Conservation (phyloP, 75 land plant species). For the Azolla pinnata region DNA sequence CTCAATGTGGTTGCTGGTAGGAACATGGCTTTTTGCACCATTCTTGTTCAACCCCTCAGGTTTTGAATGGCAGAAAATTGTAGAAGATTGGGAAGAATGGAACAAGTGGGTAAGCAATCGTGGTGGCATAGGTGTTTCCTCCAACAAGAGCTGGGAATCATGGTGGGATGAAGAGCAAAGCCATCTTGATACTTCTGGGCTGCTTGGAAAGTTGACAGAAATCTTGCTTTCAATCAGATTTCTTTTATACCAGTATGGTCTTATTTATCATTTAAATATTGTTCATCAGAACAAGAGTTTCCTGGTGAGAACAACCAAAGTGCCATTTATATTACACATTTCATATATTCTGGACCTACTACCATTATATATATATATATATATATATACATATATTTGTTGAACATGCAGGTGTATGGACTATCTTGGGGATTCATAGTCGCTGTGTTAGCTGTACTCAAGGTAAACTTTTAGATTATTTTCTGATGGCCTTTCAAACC, state of each 20-base stretch:
- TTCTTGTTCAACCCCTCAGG: constrained; percentile 97
- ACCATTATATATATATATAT: not conserved
- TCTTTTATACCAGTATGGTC: constrained; percentile 86
- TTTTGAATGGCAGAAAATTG: constrained; percentile 98
- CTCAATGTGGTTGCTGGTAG: constrained; percentile 97
- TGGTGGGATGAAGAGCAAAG: constrained; percentile 99
- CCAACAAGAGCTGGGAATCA: constrained; percentile 93
- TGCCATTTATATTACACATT: not conserved
- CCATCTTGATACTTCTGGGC: constrained; percentile 58
- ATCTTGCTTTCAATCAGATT: constrained; percentile 65
- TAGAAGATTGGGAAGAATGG: constrained; percentile 99
- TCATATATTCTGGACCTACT: not conserved
- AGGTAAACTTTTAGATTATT: constrained; percentile 45
- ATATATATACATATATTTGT: constrained; percentile 8
- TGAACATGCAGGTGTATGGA: constrained; percentile 62
- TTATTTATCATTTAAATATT: constrained; percentile 87
- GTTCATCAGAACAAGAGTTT: constrained; percentile 43
- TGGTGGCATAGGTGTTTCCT: constrained; percentile 80
- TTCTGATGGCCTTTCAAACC: not conserved
- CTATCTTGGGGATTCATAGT: constrained; percentile 89
- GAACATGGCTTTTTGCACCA: constrained; percentile 96
- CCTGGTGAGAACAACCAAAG: constrained; percentile 35
- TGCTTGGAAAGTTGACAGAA: constrained; percentile 62
- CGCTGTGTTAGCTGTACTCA: constrained; percentile 51
- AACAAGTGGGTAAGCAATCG: constrained; percentile 89